Percentiles rank a stretch among this genome's conserved stretches.
Conservation (phyloP, 331 rosid species). For the Rhamnella rubrinervis region DNA sequence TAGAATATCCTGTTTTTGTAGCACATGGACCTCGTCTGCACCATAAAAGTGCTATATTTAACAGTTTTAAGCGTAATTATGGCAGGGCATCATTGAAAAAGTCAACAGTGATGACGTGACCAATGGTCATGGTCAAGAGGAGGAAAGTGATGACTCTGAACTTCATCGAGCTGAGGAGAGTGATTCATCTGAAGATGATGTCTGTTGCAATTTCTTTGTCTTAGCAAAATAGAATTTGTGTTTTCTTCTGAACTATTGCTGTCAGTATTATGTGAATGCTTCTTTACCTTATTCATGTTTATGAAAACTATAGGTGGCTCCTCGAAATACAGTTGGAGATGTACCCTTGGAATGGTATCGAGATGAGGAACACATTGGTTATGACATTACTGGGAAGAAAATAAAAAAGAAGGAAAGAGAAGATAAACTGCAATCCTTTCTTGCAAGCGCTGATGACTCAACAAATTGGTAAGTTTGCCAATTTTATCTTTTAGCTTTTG, state of each 20-base stretch:
- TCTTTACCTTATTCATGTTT: conserved; percentile 9
- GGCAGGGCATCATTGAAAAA: conserved; percentile 41
- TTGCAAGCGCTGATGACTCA: conserved; percentile 74
- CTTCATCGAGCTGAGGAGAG: conserved; percentile 57
- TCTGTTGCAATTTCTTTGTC: conserved; percentile 21
- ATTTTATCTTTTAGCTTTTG: conserved; percentile 3
- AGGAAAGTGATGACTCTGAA: conserved; percentile 43
- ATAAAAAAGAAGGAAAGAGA: conserved; percentile 72
- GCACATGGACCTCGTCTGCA: too few species aligned
- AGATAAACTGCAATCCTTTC: conserved; percentile 76
- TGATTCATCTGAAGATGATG: conserved; percentile 99
- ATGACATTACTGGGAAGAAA: conserved; percentile 77
- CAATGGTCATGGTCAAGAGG: conserved; percentile 29
- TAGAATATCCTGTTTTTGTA: too few species aligned
- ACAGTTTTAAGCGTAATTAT: conserved; percentile 24
- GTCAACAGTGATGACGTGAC: conserved; percentile 9
- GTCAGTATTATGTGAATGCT: not conserved
- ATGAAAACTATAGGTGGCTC: conserved; percentile 51
- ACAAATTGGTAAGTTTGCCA: conserved; percentile 62
- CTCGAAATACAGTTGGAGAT: conserved; percentile 80
- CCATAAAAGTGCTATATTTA: not conserved
- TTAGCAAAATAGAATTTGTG: not conserved
- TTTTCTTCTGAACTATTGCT: not conserved
- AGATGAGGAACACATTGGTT: conserved; percentile 90
- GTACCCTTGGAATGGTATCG: conserved; percentile 86